Percentiles rank a stretch among this genome's conserved stretches.
Evolutionary conservation across 2,329 filamentous ascomycete genomes (phyloP).

Genomic region (Purpureocillium lavendulum): DNA sequence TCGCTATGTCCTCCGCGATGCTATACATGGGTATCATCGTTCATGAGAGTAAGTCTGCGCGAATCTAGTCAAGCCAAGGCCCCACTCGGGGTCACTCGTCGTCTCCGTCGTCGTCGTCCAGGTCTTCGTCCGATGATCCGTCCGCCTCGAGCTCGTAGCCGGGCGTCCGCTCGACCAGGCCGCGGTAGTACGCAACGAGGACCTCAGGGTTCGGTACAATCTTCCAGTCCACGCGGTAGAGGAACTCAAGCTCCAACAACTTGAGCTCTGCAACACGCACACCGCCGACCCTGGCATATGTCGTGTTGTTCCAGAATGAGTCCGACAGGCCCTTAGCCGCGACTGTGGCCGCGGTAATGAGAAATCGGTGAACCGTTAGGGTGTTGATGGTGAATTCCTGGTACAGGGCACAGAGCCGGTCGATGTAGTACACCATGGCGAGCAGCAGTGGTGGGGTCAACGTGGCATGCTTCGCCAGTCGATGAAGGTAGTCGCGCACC

Average conservation of each 20-base stretch:
- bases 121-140: constrained; percentile 18
- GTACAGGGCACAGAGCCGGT: constrained; percentile 85
- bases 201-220: constrained; percentile 95
- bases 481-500: constrained; percentile 85
- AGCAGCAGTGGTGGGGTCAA: constrained; percentile 89
- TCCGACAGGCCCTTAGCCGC: constrained; percentile 94
- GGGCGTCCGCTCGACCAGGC: constrained; percentile 62
- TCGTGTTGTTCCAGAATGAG: constrained; percentile 97
- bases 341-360: constrained; percentile 92
- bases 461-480: constrained; percentile 88
- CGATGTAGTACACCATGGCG: constrained; percentile 98
- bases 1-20: background rate
- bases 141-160: constrained; percentile 43
- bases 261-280: constrained; percentile 86
- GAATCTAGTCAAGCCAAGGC: constrained; percentile 3
- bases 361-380: constrained; percentile 90
- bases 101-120: constrained; percentile 24
- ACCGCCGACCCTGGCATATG: constrained; percentile 88
- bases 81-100: constrained; percentile 16
- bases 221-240: constrained; percentile 89
- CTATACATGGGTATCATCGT: constrained; percentile 7
- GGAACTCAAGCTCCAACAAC: constrained; percentile 84
- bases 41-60: no score
- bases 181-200: constrained; percentile 85
- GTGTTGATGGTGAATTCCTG: constrained; percentile 94